Base-by-base conservation (phyloP, 2,329 filamentous ascomycete genomes). In the Penicillium sp. region DNA sequence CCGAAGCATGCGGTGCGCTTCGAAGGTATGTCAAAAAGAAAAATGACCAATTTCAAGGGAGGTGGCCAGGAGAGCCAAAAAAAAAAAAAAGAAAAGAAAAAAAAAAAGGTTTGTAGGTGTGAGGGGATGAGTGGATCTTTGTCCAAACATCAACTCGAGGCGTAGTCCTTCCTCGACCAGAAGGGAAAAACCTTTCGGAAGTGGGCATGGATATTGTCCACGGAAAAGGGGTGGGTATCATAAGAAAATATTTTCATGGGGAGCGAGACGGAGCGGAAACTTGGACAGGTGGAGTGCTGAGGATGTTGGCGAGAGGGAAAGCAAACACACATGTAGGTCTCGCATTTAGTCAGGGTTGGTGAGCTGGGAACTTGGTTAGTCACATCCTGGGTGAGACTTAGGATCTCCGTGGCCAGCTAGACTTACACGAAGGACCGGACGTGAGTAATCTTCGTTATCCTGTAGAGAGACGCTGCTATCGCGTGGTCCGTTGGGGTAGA, bases 371-470 rank as follows among this genome's bases (percentile, higher is more conserved):
- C 4, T 32, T 37, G 4, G 46, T 64, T 50, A 66, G 61, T 37
- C 40, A 9, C 24, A n/a, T 11, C 24, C 36, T 18, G 6, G 11
- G 3, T 24, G 13, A 37, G 18, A 3, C 18, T 18, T 18, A 18
- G 18, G 18, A 5, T 27, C 24, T 26, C 26, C 25, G 5, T 26
- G 13, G 18, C n/a, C 1, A 4, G 5, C 18, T n/a, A 8, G 6
- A 65, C 70, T 61, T 51, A 73, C 70, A 36, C 70, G 67, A 54
- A 73, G 57, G 32, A 73, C 70, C 39, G 70, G 72, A 26, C 73
- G 65, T 32, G 72, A 73, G 58, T 75, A 75, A 53, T 75, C 73
- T 56, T 73, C 69, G 47, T 74, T 69, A 51, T 75, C 73, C 50
- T 73, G 71, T 18, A 75, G 66, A 13, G 72, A 75, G 13, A 73